Percentiles rank a stretch among this genome's conserved stretches.
These are phyloP conservation scores for Nicotiana benthamiana DNA, from an alignment of 257 asterid species.

Conservation along the genomic window DNA sequence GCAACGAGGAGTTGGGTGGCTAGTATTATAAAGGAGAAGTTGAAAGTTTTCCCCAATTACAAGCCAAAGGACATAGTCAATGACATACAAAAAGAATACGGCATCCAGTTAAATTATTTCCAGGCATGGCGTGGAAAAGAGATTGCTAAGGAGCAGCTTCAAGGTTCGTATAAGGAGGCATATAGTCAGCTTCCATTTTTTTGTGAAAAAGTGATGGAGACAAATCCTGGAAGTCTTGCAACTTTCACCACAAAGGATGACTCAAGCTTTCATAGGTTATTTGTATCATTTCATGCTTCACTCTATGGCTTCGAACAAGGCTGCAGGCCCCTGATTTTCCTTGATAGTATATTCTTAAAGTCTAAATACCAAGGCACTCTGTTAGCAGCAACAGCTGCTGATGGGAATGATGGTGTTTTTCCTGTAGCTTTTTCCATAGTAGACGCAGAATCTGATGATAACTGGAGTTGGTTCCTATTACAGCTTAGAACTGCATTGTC, in stretches of 20 bases:
- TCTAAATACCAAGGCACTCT: slow-evolving; percentile 92
- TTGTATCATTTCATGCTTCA: slow-evolving; percentile 83
- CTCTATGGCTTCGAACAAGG: slow-evolving; percentile 83
- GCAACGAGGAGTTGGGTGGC: slow-evolving; percentile 99
- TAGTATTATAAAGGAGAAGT: slow-evolving; percentile 91
- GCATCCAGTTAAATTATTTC: slow-evolving; percentile 87
- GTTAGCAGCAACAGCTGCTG: slow-evolving; percentile 91
- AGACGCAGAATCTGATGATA: slow-evolving; percentile 77
- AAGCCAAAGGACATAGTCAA: slow-evolving; percentile 95
- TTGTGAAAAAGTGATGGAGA: slow-evolving; percentile 87
- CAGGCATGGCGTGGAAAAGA: slow-evolving; percentile 99
- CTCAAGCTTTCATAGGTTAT: slow-evolving; percentile 91
- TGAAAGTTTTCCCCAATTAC: slow-evolving; percentile 71
- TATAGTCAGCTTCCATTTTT: slow-evolving; percentile 76
- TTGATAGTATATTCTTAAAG: slow-evolving; percentile 71
- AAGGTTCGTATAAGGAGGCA: slow-evolving; percentile 95
- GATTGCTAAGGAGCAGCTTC: slow-evolving; percentile 98
- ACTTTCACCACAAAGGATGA: slow-evolving; percentile 89
- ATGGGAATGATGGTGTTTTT: slow-evolving; percentile 73
- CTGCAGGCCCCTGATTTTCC: slow-evolving; percentile 88
- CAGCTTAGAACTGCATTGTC: slow-evolving; percentile 74
- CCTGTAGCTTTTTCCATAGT: slow-evolving; percentile 96
- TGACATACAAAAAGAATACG: slow-evolving; percentile 86
- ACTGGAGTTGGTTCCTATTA: slow-evolving; percentile 86
- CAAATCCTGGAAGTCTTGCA: slow-evolving; percentile 93